Base-by-base conservation (phyloP, 2,329 filamentous ascomycete genomes). In the Botrytis galanthina region DNA sequence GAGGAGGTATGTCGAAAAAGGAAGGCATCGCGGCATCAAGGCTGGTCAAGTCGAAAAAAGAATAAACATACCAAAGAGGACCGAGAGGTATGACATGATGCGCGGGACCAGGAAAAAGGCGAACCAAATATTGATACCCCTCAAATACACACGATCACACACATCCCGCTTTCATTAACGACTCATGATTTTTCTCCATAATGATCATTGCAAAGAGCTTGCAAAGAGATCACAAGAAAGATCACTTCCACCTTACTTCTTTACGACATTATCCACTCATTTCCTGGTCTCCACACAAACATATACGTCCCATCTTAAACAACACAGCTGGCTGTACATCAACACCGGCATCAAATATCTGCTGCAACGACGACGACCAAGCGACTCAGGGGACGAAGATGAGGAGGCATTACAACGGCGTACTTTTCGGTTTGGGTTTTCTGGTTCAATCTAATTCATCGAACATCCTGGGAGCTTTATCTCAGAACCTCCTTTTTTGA, bases 401-500 rank as follows among this genome's bases (percentile, higher is more conserved):
- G 64, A 68, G 64, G 46, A 63, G 60, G 70, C 70, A 72, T 72
- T 72, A 72, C 37, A 72, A 42, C 48, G 70, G 70, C 70, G 70
- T 72, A 42, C 46, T 71, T 42, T 63, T 66, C 29, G 46, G 54
- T 57, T 63, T 66, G 70, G 70, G 44, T 46, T 54, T 66, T 72
- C 64, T 72, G 59, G 70, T 66, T 66, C 61, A 54, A 46, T 72
- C 29, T 72, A 72, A 72, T 72, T 72, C 60, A 72, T 67, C 59
- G 44, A 63, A 48, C 60, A 66, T 72, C n/a, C 70, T 57, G 60
- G 70, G 70, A 67, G 60, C 70, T 67, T 71, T 71, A 42, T 68
- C 35, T n/a, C 48, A 35, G 64, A 32, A 68, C 35, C 46, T 46
- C 26, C 57, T 39, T 48, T 71, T 66, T 67, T 72, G 35, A 66